Conservation (phyloP, 805 yeast genomes). For the Saturnispora besseyi region DNA sequence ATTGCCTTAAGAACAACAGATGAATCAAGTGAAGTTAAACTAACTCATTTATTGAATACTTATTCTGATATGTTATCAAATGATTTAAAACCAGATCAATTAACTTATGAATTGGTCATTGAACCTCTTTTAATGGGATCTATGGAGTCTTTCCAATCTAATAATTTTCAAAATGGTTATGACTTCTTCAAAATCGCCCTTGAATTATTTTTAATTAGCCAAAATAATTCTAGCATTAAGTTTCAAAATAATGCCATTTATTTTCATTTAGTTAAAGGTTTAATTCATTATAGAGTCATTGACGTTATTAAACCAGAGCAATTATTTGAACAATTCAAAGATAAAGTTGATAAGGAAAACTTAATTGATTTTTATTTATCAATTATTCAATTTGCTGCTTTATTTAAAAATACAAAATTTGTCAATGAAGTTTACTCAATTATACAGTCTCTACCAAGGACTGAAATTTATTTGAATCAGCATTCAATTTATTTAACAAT, state of each 20-base stretch:
- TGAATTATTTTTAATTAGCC: conserved; percentile 32
- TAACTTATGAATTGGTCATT: conserved; percentile 46
- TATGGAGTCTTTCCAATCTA: conserved; percentile 30
- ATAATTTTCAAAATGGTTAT: conserved; percentile 31
- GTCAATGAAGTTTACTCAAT: conserved; percentile 30
- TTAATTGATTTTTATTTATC: conserved; percentile 29
- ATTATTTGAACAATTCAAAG: conserved; percentile 14
- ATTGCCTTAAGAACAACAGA: conserved; percentile 44
- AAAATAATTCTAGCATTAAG: conserved; percentile 14
- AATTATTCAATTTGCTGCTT: conserved; percentile 32
- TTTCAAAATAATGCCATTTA: conserved; percentile 16
- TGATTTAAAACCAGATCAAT: conserved; percentile 44
- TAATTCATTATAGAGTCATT: conserved; percentile 20
- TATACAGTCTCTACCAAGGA: background rate
- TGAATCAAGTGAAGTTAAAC: conserved; percentile 46
- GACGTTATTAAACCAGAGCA: conserved; percentile 13
- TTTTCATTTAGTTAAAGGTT: conserved; percentile 18
- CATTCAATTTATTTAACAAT: conserved; percentile 42
- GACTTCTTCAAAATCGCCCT: conserved; percentile 43
- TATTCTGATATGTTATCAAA: conserved; percentile 57
- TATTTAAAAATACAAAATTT: conserved; percentile 29
- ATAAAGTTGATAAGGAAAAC: conserved; percentile 9
- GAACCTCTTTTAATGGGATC: conserved; percentile 43
- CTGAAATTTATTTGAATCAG: conserved; percentile 25
- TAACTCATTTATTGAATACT: conserved; percentile 54